Conservation (phyloP, 2,329 filamentous ascomycete genomes). For the Aspergillus viridinutans region DNA sequence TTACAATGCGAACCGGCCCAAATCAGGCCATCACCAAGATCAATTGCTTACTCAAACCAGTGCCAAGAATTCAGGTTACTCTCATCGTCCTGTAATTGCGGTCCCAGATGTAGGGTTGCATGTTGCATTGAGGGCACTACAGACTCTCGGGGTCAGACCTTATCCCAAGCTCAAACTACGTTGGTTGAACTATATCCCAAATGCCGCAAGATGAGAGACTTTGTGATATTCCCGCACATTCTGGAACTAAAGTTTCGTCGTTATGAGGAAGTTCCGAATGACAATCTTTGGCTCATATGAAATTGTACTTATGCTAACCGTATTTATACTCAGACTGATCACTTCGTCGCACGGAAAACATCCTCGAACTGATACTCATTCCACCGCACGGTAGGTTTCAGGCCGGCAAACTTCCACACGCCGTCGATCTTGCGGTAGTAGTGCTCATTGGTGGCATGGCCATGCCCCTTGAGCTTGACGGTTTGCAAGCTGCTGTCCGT, state of each 20-base stretch:
- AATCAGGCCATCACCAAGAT: background rate
- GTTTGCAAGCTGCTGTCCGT: constrained; percentile 45
- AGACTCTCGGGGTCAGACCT: too few relatives aligned
- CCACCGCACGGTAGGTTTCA: constrained; percentile 55
- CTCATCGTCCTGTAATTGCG: background rate
- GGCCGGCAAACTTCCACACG: constrained; percentile 59
- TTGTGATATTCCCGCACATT: too few relatives aligned
- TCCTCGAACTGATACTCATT: constrained; percentile 34
- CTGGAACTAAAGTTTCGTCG: too few relatives aligned
- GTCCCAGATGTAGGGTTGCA: background rate
- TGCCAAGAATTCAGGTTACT: background rate
- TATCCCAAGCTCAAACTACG: background rate
- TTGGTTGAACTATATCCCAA: too few relatives aligned
- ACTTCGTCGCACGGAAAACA: background rate
- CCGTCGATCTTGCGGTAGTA: constrained; percentile 56
- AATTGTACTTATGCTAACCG: background rate
- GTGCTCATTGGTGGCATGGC: constrained; percentile 55
- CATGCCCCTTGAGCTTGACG: constrained; percentile 58
- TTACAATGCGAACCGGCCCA: background rate
- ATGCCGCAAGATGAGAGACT: too few relatives aligned
- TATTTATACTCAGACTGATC: background rate
- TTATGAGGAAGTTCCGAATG: too few relatives aligned
- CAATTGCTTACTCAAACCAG: background rate
- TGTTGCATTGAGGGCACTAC: background rate
- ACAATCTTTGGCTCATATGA: too few relatives aligned